A percentile compares a stretch with the other conserved stretches of the same genome.
Conservation (phyloP, 345 rosid species). For the Camelina neglecta region DNA sequence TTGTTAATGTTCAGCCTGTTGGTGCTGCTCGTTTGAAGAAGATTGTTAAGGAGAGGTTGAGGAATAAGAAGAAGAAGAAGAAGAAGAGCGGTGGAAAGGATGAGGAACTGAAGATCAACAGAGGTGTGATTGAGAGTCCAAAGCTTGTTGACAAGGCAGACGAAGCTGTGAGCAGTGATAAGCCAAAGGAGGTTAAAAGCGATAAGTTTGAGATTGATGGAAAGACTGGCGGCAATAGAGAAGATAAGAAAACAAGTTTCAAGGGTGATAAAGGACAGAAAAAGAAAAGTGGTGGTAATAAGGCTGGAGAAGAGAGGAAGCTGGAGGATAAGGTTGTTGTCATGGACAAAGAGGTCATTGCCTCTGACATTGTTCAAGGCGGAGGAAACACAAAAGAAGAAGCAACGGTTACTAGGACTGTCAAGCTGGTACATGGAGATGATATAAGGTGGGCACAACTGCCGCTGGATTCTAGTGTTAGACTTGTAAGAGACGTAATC, state of each 20-base stretch:
- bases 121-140: constrained; percentile 43
- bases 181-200: constrained; percentile 23
- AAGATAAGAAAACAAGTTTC: constrained; percentile 28
- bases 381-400: constrained; percentile 58
- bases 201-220: constrained; percentile 38
- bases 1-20: constrained; percentile 48
- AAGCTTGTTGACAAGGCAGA: constrained; percentile 24
- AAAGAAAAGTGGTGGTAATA: constrained; percentile 47
- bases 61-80: constrained; percentile 53
- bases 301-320: constrained; percentile 40
- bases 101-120: constrained; percentile 41
- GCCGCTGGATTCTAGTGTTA: constrained; percentile 65
- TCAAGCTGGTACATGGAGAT: constrained; percentile 87
- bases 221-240: constrained; percentile 10
- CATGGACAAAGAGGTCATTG: constrained; percentile 61
- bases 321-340: constrained; percentile 54
- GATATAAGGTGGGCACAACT: constrained; percentile 94
- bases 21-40: constrained; percentile 52
- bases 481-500: constrained; percentile 76
- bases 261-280: constrained; percentile 49
- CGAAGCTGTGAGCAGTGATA: constrained; percentile 13
- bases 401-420: constrained; percentile 63
- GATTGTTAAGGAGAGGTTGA: constrained; percentile 69
- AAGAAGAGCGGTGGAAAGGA: constrained; percentile 44
- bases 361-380: constrained; percentile 57